phyloP scores from a whole-genome alignment of 1,284 basidiomycete genomes.

The Xerocomus nothofagi region DNA sequence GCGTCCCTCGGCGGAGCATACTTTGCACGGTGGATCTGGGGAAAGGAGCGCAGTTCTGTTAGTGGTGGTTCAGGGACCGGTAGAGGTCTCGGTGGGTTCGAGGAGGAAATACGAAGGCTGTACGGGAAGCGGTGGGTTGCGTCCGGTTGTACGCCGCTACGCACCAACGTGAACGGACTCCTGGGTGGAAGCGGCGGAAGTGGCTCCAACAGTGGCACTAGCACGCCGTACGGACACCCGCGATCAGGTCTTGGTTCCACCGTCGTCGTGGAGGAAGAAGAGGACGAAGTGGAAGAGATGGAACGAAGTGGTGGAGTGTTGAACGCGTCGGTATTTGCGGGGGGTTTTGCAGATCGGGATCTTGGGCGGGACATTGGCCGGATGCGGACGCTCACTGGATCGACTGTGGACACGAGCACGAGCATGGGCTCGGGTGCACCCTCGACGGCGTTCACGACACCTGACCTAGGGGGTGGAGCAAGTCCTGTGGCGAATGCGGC shows the following conservation, averaged over 20 bases:
- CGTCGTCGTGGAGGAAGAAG: conserved; percentile 71
- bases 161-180: conserved; percentile 54
- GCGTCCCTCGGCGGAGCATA: conserved; percentile 72
- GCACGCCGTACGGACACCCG: conserved; percentile 56
- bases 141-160: conserved; percentile 51
- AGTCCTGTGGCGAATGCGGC: conserved; percentile 26
- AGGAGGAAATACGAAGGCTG: conserved; percentile 72
- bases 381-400: conserved; percentile 48
- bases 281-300: conserved; percentile 64
- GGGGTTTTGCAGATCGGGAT: conserved; percentile 40
- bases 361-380: conserved; percentile 37
- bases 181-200: conserved; percentile 34
- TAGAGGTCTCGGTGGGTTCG: conserved; percentile 59
- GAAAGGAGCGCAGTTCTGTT: conserved; percentile 53
- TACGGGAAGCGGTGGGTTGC: conserved; percentile 71
- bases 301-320: conserved; percentile 37
- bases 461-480: conserved; percentile 47
- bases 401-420: conserved; percentile 48
- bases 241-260: conserved; percentile 59
- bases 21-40: conserved; percentile 80
- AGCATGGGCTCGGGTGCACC: conserved; percentile 37
- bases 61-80: conserved; percentile 32
- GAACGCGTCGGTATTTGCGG: conserved; percentile 34
- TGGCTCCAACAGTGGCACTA: conserved; percentile 52
- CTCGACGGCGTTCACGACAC: conserved; percentile 64